Conservation (phyloP, 129 eudicot genomes). For the Deinandra increscens region DNA sequence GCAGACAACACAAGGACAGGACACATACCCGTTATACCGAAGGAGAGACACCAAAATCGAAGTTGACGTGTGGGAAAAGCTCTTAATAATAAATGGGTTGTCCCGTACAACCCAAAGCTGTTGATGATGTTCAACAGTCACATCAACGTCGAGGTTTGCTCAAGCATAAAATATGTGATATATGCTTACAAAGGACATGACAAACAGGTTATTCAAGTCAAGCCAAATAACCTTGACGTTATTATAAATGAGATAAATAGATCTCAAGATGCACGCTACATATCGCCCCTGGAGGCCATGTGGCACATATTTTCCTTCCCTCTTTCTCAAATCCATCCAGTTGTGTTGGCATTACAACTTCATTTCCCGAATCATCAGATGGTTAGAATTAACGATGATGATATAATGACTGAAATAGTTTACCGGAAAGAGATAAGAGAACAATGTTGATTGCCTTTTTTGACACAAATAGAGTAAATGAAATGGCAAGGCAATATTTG, state of each 20-base stretch:
- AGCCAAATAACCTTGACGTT: too few species aligned
- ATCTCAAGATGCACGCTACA: too few species aligned
- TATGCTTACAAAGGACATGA: constrained; percentile 18
- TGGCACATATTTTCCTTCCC: constrained; percentile 7
- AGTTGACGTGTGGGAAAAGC: not conserved
- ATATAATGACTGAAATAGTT: not conserved
- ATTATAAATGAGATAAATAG: too few species aligned
- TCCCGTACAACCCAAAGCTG: constrained; percentile 18
- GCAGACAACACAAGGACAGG: too few species aligned
- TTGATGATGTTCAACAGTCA: not conserved
- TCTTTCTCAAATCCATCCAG: not conserved
- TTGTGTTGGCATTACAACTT: too few species aligned
- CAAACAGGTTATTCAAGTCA: too few species aligned
- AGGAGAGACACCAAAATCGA: constrained; percentile 2
- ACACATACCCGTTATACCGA: constrained; percentile 26
- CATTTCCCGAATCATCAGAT: not conserved
- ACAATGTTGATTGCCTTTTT: constrained; percentile 22
- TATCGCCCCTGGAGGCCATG: too few species aligned
- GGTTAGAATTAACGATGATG: not conserved
- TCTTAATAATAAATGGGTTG: constrained; percentile 23
- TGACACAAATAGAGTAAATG: too few species aligned
- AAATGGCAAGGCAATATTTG: too few species aligned
- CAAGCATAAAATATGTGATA: not conserved
- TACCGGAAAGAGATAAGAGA: not conserved
- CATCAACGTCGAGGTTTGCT: not conserved